phyloP scores from a whole-genome alignment of 768 basidiomycete genomes.

The Solioccasus polychromus region DNA sequence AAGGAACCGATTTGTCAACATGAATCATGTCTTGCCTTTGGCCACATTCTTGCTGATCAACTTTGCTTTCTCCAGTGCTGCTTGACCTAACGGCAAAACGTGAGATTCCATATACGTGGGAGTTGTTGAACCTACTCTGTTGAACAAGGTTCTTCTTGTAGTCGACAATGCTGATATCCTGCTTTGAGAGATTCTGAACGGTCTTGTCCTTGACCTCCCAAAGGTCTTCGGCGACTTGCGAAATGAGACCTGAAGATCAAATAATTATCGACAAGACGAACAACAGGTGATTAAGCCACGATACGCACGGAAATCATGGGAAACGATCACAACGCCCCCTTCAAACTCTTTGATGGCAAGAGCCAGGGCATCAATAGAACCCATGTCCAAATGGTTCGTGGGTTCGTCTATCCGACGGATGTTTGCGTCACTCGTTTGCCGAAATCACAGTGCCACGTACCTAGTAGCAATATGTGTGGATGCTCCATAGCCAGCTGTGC shows the following conservation, averaged over 20 bases:
- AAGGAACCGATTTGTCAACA: neutral
- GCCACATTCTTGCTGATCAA: conserved; percentile 81
- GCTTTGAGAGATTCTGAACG: conserved; percentile 88
- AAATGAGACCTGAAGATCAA: conserved; percentile 70
- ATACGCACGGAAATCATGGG: conserved; percentile 94
- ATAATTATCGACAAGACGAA: conserved; percentile 10
- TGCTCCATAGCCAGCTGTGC: conserved; percentile 97
- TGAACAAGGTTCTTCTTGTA: conserved; percentile 88
- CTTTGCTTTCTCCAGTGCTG: conserved; percentile 90
- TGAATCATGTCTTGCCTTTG: conserved; percentile 60
- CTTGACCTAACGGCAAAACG: conserved; percentile 52
- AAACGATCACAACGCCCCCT: conserved; percentile 98
- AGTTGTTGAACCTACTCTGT: conserved; percentile 55
- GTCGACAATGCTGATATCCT: conserved; percentile 87
- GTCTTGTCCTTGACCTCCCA: conserved; percentile 98
- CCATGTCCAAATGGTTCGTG: conserved; percentile 98
- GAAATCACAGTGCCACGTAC: conserved; percentile 37
- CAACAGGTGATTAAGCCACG: neutral
- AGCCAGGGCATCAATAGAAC: conserved; percentile 95
- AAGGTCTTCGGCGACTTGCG: conserved; percentile 96
- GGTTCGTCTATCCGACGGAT: conserved; percentile 66
- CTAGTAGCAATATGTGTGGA: conserved; percentile 89
- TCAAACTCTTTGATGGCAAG: conserved; percentile 94
- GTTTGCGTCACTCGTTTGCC: conserved; percentile 6
- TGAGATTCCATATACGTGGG: conserved; percentile 1